Evolutionary conservation across 139 green algal species (phyloP).

Genomic region (Micromonas commoda): DNA sequence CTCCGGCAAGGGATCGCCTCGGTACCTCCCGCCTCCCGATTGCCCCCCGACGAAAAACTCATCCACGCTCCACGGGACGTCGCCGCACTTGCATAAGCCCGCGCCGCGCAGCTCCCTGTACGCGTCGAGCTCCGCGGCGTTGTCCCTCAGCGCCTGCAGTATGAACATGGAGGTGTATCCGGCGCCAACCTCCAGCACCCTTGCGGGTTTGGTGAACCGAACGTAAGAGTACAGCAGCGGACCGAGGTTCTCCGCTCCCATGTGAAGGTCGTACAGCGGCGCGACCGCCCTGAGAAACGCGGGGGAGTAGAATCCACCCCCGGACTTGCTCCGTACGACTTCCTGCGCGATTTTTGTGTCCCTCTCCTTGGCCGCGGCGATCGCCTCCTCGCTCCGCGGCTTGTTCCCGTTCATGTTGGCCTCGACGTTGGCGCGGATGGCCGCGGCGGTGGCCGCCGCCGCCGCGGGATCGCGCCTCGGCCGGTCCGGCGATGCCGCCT

Average conservation of each 20-base stretch:
- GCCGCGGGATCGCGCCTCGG: too few relatives aligned
- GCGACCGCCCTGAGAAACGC: neutral
- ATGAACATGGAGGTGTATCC: constrained; percentile 20
- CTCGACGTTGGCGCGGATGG: too few relatives aligned
- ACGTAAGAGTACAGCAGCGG: neutral
- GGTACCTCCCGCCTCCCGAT: too few relatives aligned
- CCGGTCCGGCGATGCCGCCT: too few relatives aligned
- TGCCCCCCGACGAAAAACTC: neutral
- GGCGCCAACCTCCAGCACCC: constrained; percentile 5
- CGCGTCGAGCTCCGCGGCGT: neutral
- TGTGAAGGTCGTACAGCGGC: constrained; percentile 15
- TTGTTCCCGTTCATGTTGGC: too few relatives aligned
- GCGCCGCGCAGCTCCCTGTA: neutral
- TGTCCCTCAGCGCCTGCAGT: constrained; percentile 10
- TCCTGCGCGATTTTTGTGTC: neutral
- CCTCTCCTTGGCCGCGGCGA: neutral
- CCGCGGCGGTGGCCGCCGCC: too few relatives aligned
- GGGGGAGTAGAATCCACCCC: neutral
- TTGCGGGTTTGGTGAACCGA: constrained; percentile 1
- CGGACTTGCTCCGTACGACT: neutral
- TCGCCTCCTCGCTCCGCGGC: neutral
- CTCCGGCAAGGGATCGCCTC: too few relatives aligned
- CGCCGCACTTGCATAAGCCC: neutral
- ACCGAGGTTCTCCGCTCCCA: constrained; percentile 22
- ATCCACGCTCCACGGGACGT: constrained; percentile 8